Evolutionary conservation across 352 stramenopile genomes (phyloP), one percentile per base, ranked within the genome.

Genomic region (Phytopythium oedochilum): DNA sequence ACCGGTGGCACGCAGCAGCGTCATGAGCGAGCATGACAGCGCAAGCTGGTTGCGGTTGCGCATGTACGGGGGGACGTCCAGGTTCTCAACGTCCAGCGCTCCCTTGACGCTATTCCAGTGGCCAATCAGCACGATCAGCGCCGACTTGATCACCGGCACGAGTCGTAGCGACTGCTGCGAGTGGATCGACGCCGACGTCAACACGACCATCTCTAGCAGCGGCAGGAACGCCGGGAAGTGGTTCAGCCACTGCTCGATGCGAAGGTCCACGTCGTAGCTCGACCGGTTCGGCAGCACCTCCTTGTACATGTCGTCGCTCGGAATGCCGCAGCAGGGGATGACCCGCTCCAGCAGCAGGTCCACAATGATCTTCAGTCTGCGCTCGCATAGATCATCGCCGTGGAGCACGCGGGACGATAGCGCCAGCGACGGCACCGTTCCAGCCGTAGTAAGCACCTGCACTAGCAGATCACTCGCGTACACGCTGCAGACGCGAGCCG

Each of bases 71-170:
- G 81, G 81, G 23, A 90, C 76, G 29, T 89, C 77, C 47, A 82
- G 69, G 61, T 94, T 89, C 42, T 89, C 71, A 14, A 74, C 29
- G 5, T 74, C 61, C 14, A 88, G 49, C 7, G 86, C 71, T n/a
- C 73, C 78, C 36, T 90, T 90, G 29, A 89, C 73, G 38, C 79
- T 89, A 67, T 94, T 90, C 84, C 84, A 94, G 52, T 92, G 80
- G 2, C 83, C 78, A 10, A 94, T 18, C 5, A 91, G 62, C 23
- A 94, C 84, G 15, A 92, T 73, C 6, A 94, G 55, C 12, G 75
- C 66, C 8, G 82, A 84, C 46, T 94, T 94, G 56, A 94, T 64
- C 44, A 94, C 59, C 2, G 80, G 78, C n/a, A 91, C 61, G 11
- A 89, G 69, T 1, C 79, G 82, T 22, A 86, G 47, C 43, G 73